phyloP scores from a whole-genome alignment of 441 rosid species.

The Lepidium campestre region DNA sequence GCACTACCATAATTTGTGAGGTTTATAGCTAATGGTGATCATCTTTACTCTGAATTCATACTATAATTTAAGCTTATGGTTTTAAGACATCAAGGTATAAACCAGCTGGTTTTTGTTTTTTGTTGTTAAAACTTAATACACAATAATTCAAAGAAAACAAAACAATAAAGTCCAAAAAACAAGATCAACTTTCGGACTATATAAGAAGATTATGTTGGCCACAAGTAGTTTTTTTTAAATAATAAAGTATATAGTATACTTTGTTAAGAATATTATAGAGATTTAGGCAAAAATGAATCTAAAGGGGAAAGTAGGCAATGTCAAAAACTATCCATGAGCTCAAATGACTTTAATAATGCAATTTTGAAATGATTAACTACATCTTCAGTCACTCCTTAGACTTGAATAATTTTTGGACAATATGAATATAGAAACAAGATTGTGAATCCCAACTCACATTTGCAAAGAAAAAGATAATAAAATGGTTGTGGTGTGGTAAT shows the following conservation, averaged over 20 bases:
- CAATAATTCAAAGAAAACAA: not conserved
- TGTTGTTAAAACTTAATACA: not conserved
- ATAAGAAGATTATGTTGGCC: not conserved
- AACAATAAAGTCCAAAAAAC: not conserved
- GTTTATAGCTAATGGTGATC: not conserved
- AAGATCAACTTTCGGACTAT: not conserved
- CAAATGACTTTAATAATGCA: conserved; percentile 10
- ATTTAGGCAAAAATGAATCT: not conserved
- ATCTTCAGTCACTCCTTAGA: not conserved
- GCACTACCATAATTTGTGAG: not conserved
- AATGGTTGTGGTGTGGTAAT: not conserved
- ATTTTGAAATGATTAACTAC: not conserved
- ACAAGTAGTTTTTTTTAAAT: not conserved
- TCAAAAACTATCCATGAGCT: not conserved
- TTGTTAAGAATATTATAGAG: not conserved
- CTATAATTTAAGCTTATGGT: not conserved
- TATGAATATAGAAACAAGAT: not conserved
- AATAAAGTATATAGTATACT: not conserved
- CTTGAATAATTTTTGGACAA: not conserved
- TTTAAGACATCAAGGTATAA: not conserved
- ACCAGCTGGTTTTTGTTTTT: not conserved
- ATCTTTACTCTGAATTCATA: not conserved
- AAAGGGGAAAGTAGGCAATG: not conserved
- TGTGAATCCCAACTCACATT: not conserved
- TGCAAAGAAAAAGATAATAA: not conserved